Base-by-base conservation (phyloP, 2,329 filamentous ascomycete genomes). In the Lasiodiplodia theobromae region DNA sequence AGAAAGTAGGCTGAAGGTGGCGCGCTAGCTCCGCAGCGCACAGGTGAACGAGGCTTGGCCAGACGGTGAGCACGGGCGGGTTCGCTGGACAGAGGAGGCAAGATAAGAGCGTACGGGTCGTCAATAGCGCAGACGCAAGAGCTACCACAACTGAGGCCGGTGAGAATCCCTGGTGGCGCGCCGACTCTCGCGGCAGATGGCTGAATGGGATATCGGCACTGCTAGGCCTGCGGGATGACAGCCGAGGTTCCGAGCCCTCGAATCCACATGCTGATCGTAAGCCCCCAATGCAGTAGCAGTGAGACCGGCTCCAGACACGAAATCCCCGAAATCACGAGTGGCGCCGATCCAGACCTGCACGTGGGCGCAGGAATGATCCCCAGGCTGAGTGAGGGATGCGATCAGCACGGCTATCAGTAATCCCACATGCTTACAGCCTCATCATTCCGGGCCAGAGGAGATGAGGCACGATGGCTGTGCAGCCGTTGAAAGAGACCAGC, bases 331-430 rank as follows among this genome's bases (percentile, higher is more conserved):
- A 16, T 38, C 4, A 23, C 25, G 21, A 34, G 60, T 52, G 58
- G 58, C 58, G 58, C 58, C 58, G 58, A 51, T 60, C 58, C 58
- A 37, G 44, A 34, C 58, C 40, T 18, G 58, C 58, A 49, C 40
- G 58, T 44, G 58, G 58, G 16, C 40, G 58, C 58, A 18, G 18
- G 58, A 51, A 28, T 44, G 12, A 34, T 49, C 40, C 25, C 37
- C 40, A 16, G 58, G 21, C 52, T 37, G 53, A n/a, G 52, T 16
- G 28, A 34, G 28, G 52, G 11, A 25, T 10, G 28, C 5, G 18
- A 31, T 31, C 53, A 21, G 53, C 25, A 12, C 4, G 28, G 53
- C 53, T 21, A 28, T 56, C 23, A 31, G 25, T 23, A 53, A 25
- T 28, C 51, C 21, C 14, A 7, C 1, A 52, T 8, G 10, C 49